Evolutionary conservation across 805 yeast genomes (phyloP).

Genomic region (Metschnikowia reukaufii): DNA sequence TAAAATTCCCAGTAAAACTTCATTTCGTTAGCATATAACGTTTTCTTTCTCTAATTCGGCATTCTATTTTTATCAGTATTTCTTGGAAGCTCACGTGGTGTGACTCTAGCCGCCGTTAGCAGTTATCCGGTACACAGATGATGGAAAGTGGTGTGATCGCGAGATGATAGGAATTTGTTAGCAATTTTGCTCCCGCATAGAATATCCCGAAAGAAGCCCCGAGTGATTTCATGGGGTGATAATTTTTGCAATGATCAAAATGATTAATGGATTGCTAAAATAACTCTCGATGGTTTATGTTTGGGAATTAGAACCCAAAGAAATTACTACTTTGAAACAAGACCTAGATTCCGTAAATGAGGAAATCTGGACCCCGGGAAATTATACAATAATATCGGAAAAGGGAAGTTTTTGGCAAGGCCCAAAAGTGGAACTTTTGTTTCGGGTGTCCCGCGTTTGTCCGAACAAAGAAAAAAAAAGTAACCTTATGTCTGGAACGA

Average conservation of each 20-base stretch:
- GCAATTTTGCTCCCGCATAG: background rate
- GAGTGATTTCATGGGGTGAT: too few species aligned
- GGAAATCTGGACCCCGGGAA: too few species aligned
- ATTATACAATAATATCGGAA: too few species aligned
- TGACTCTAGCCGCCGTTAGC: background rate
- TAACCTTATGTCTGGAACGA: background rate
- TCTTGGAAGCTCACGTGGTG: background rate
- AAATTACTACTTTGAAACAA: too few species aligned
- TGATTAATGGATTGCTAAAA: too few species aligned
- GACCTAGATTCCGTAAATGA: too few species aligned
- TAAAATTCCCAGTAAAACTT: too few species aligned
- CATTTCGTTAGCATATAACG: too few species aligned
- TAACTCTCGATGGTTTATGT: too few species aligned
- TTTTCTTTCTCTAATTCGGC: background rate
- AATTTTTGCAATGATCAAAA: too few species aligned
- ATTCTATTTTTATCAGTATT: background rate
- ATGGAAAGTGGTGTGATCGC: slow-evolving; percentile 8
- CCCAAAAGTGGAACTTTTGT: background rate
- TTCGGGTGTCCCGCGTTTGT: slow-evolving; percentile 1
- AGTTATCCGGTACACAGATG: background rate
- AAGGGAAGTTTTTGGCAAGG: background rate
- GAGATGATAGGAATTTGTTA: background rate
- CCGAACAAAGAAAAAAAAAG: background rate
- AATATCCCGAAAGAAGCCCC: background rate
- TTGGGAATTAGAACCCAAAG: too few species aligned